Evolutionary conservation across 805 yeast species (phyloP), one percentile per base, ranked within the genome.

Genomic region (Kuraishia hungarica): DNA sequence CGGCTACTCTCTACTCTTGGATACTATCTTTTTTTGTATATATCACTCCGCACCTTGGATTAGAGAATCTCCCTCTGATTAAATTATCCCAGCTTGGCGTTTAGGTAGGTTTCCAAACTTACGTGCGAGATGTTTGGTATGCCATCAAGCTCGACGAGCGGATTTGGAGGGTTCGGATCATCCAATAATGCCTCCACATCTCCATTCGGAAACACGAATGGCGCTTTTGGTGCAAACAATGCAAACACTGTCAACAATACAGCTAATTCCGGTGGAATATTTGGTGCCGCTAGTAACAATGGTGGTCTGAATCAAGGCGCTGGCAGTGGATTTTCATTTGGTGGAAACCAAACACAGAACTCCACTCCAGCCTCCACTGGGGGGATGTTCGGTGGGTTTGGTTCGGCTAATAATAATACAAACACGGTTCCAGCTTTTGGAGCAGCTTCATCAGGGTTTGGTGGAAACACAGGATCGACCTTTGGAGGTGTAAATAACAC

Each of bases 131-230:
- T 80, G 83, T 80, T 80, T 71, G 81, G 83, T 51, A 65, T 71
- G 57, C 62, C 78, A 51, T 62, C 75, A 22, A 55, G 60, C 28
- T 67, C 73, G 15, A 64, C 71, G 21, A 72, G 80, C 51, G 84
- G 84, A 20, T 80, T 80, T 64, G 83, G 83, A 13, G 83, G 83
- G 29, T 76, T 73, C 59, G 72, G 74, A 35, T 35, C 47, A 29
- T 50, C 55, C 29, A 24, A 57, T 50, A 60, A 56, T 19, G 47
- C 57, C 21, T 48, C 57, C 55, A 59, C 50, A 48, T 62, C 21
- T 17, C 48, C 48, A 22, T 51, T 39, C 28, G 51, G 35, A 28
- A 61, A 58, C 48, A 61, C 62, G 53, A 65, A 62, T 55, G 60
- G 67, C 23, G 61, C 62, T 4, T 68, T 71, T 65, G 72, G 74